A percentile compares a stretch with the other conserved stretches of the same genome.
Evolutionary conservation across 140 eudicot species (phyloP).

Genomic region (Erigeron philadelphicus): DNA sequence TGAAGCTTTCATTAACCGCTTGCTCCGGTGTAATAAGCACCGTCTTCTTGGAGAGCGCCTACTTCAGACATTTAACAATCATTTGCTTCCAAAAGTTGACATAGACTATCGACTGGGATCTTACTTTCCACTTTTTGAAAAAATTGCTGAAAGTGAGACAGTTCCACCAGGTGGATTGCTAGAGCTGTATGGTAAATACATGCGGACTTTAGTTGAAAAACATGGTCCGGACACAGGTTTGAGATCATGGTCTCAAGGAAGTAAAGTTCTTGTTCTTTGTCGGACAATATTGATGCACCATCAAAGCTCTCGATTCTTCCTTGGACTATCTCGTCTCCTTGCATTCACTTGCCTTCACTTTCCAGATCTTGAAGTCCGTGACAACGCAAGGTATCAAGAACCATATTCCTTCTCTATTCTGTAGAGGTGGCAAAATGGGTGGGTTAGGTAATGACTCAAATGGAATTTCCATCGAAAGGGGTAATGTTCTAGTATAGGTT

Average conservation of each 20-base stretch:
- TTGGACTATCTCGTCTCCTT: slow-evolving; percentile 73
- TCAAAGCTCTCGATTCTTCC: slow-evolving; percentile 68
- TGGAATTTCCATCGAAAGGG: background rate
- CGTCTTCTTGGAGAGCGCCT: slow-evolving; percentile 67
- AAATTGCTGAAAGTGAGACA: slow-evolving; percentile 66
- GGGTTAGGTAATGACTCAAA: background rate
- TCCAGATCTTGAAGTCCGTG: slow-evolving; percentile 97
- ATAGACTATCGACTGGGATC: slow-evolving; percentile 60
- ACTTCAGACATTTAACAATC: slow-evolving; percentile 63
- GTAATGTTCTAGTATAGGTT: slow-evolving; percentile 4
- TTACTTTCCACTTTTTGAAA: slow-evolving; percentile 77
- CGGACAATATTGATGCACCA: slow-evolving; percentile 84
- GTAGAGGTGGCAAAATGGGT: background rate
- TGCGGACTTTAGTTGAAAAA: slow-evolving; percentile 50
- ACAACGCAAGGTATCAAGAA: slow-evolving; percentile 67
- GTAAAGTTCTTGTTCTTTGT: slow-evolving; percentile 79
- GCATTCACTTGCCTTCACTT: slow-evolving; percentile 64
- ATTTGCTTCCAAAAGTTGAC: slow-evolving; percentile 67
- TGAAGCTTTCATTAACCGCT: slow-evolving; percentile 62
- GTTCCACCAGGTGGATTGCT: slow-evolving; percentile 74
- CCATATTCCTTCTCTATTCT: slow-evolving; percentile 2
- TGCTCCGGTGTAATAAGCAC: slow-evolving; percentile 67
- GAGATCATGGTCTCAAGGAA: slow-evolving; percentile 89
- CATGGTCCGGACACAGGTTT: slow-evolving; percentile 82
- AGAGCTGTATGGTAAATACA: slow-evolving; percentile 59